These are phyloP conservation scores for Schoenoplectus triqueter DNA, from an alignment of 202 grass and related monocot species.

Conservation along the genomic window DNA sequence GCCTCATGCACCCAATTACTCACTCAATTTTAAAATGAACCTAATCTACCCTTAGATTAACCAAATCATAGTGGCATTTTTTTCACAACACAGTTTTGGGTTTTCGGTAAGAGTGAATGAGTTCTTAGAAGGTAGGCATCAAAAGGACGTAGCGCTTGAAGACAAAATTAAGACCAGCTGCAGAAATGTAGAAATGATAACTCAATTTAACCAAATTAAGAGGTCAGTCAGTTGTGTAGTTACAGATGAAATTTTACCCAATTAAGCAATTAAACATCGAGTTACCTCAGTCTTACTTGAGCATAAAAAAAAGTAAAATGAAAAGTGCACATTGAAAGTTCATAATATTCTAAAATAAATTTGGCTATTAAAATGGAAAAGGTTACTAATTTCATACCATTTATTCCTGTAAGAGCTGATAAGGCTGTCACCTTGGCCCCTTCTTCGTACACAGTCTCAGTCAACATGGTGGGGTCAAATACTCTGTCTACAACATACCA, in stretches of 20 bases:
- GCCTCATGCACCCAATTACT: slow-evolving; percentile 15
- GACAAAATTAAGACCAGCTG: not conserved
- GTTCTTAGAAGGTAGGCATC: not conserved
- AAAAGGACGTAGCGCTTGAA: not conserved
- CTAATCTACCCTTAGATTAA: not conserved
- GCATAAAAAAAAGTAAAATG: not conserved
- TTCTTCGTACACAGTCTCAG: slow-evolving; percentile 76
- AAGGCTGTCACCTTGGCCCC: slow-evolving; percentile 73
- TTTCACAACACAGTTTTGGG: not conserved
- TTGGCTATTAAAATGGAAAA: not conserved
- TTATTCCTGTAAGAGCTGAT: slow-evolving; percentile 61
- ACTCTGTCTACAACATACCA: slow-evolving; percentile 44
- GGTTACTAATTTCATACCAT: slow-evolving; percentile 40
- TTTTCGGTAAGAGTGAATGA: not conserved
- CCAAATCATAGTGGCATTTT: not conserved
- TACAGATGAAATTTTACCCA: not conserved
- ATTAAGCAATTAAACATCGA: not conserved
- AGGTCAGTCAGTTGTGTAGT: not conserved
- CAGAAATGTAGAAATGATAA: not conserved
- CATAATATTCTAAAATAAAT: not conserved
- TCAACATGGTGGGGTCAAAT: slow-evolving; percentile 50
- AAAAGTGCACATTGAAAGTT: not conserved
- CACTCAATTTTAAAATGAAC: not conserved
- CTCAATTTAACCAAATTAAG: not conserved
- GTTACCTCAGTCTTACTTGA: slow-evolving; percentile 10